Percentiles rank a stretch among this genome's conserved stretches.
Evolutionary conservation across 495 filamentous ascomycete genomes (phyloP).

Genomic region (Tuber borchii): DNA sequence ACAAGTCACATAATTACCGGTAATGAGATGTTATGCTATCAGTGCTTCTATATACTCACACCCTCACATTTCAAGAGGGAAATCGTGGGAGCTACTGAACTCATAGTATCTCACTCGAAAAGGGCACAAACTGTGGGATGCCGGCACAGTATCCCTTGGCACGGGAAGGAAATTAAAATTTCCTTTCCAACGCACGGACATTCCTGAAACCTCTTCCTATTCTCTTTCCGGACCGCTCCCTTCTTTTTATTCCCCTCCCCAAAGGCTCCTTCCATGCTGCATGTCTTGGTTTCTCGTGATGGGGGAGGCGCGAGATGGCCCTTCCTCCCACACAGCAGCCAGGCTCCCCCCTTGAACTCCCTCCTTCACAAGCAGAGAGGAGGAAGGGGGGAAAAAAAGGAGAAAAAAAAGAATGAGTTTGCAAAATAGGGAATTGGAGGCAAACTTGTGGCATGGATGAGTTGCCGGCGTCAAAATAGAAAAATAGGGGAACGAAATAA

Average conservation of each 20-base stretch:
- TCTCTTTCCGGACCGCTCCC: background rate
- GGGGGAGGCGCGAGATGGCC: background rate
- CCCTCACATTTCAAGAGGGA: background rate
- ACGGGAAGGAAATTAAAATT: conserved; percentile 2
- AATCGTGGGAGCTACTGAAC: background rate
- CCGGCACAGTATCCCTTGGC: background rate
- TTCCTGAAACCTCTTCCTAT: background rate
- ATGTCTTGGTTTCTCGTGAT: background rate
- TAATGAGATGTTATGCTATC: background rate
- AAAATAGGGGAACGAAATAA: background rate
- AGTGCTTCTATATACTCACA: background rate
- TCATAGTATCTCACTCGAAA: conserved; percentile 1
- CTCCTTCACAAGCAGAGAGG: background rate
- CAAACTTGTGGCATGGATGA: background rate
- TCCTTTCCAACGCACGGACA: background rate
- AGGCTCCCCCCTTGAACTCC: background rate
- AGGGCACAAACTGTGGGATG: background rate
- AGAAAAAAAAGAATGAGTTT: background rate
- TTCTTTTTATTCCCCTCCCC: background rate
- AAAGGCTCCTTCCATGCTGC: background rate
- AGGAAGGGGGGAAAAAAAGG: background rate
- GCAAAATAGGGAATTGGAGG: background rate
- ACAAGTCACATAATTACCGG: background rate
- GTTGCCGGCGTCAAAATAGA: background rate
- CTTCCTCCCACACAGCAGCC: background rate